Percentiles rank a stretch among this genome's conserved stretches.
phyloP scores from a whole-genome alignment of 768 basidiomycete genomes.

The Termitomyces sp. region DNA sequence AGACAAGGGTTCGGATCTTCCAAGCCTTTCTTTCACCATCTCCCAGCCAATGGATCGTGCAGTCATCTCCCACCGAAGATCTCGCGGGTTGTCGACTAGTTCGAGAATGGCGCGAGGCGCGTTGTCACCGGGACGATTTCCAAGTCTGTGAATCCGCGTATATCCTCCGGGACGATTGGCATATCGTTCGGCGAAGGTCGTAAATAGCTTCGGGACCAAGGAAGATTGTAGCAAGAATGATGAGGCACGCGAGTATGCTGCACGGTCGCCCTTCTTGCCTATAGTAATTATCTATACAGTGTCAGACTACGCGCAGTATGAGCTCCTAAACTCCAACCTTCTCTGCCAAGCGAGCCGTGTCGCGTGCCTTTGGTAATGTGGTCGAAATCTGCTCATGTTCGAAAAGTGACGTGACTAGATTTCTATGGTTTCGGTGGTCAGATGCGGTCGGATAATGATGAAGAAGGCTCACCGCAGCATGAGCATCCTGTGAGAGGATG shows the following conservation, averaged over 20 bases:
- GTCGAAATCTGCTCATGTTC: slow-evolving; percentile 96
- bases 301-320: slow-evolving; percentile 3
- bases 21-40: slow-evolving; percentile 56
- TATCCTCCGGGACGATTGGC: slow-evolving; percentile 85
- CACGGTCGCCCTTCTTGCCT: slow-evolving; percentile 80
- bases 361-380: slow-evolving; percentile 92
- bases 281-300: slow-evolving; percentile 77
- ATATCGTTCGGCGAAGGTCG: slow-evolving; percentile 78
- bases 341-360: slow-evolving; percentile 88
- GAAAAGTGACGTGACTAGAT: slow-evolving; percentile 90
- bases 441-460: not conserved
- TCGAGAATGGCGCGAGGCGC: slow-evolving; percentile 91
- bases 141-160: slow-evolving; percentile 90
- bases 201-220: slow-evolving; percentile 82
- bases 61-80: slow-evolving; percentile 86
- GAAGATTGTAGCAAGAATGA: slow-evolving; percentile 75
- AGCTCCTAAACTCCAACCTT: slow-evolving; percentile 51
- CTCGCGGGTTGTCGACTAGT: slow-evolving; percentile 91
- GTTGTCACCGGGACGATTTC: slow-evolving; percentile 88
- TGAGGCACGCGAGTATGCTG: slow-evolving; percentile 69
- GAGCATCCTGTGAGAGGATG: slow-evolving; percentile 87
- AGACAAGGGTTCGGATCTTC: slow-evolving; percentile 38
- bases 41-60: slow-evolving; percentile 89
- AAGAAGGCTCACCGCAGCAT: slow-evolving; percentile 71
- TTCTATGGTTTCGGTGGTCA: slow-evolving; percentile 46